Percentiles rank a stretch among this genome's conserved stretches.
Evolutionary conservation across 306 rosid genomes (phyloP).

Genomic region (Inga leiocalycina): DNA sequence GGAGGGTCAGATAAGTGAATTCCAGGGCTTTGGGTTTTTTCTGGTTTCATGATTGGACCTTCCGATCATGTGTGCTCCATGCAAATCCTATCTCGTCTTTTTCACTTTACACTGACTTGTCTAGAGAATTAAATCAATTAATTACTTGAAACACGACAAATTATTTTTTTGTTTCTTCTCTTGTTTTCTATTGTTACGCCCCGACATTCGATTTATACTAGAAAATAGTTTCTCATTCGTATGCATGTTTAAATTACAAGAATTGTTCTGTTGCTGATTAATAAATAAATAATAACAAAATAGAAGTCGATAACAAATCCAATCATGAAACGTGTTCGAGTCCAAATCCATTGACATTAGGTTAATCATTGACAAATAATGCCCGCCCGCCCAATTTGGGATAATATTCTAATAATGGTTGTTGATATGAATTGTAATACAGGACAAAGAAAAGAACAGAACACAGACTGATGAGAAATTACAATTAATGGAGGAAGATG

Average conservation of each 20-base stretch:
- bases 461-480: constrained; percentile 43
- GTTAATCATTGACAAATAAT: constrained; percentile 1
- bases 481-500: constrained; percentile 58
- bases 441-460: constrained; percentile 47
- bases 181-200: constrained; percentile 26
- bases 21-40: constrained; percentile 6
- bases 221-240: constrained; percentile 29
- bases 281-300: background rate
- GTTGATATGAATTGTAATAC: constrained; percentile 33
- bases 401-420: constrained; percentile 1
- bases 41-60: constrained; percentile 39
- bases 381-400: background rate
- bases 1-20: constrained; percentile 45
- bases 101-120: constrained; percentile 6
- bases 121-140: constrained; percentile 8
- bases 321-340: constrained; percentile 17
- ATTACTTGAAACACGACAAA: constrained; percentile 44
- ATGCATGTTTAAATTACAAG: constrained; percentile 25
- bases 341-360: constrained; percentile 23
- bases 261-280: background rate
- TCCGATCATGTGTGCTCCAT: constrained; percentile 43
- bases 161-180: constrained; percentile 39
- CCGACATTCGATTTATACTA: constrained; percentile 34
- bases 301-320: constrained; percentile 32
- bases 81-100: constrained; percentile 38